Base-by-base conservation (phyloP, 495 filamentous ascomycete genomes). In the Daldinia bambusicola region DNA sequence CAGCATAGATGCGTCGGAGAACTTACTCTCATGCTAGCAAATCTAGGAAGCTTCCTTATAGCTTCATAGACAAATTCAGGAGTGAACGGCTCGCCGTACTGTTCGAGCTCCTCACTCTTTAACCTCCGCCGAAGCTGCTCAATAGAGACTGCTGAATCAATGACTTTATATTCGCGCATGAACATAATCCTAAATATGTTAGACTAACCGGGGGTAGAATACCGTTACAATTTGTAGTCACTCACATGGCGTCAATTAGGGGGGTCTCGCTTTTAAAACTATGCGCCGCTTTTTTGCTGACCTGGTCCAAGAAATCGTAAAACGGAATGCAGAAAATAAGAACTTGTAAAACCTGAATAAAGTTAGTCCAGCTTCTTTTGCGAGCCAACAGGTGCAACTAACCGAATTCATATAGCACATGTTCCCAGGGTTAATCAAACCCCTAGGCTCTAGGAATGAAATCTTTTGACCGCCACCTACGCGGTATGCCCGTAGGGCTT, bases 321-420 rank as follows among this genome's bases (percentile, higher is more conserved):
- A 99, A 98, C 16, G 95, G 96, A 70, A 91, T 85, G 79, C 94
- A 98, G 64, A 92, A 97, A 64, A 97, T 85, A 63, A 99, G 84
- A 75, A 95, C 91, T 89, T 99, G 95, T 57, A 99, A 83, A 77
- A 97, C 89, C 94, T 97, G 65, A 13, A 58, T 37, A 36, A 1
- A 40, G 40, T 69, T 56, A 74, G 66, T 37, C 36, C 55, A 43
- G 14, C 64, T 0, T 10, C 13, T 22, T 41, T n/a, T 7, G 41
- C 9, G 0, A 16, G 10, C 13, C 6, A 13, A 9, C 34, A 45
- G n/a, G 20, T 4, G 36, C 1, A 26, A 80, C 93, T 83, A 86
- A 98, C 95, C 51, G 95, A 97, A 83, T 98, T 99, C 96, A 99
- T 98, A 83, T 98, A 99, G 81, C 95, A 99, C 94, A 98, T 95